These are phyloP conservation scores for Senna tora DNA, from an alignment of 306 rosid genomes.

Conservation along the genomic window DNA sequence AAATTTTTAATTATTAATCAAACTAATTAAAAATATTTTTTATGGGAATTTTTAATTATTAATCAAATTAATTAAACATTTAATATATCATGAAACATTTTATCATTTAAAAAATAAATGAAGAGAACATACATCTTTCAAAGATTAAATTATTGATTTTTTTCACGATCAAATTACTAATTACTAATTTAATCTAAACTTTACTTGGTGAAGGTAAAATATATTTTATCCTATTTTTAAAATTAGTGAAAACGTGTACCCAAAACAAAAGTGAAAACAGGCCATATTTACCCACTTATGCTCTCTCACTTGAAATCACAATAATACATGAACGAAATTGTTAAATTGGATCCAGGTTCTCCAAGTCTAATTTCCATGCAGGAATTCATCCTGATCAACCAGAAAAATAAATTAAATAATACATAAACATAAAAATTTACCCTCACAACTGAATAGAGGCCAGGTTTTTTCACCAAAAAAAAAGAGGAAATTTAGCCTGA, in stretches of 20 bases:
- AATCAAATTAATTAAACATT: too few relatives aligned
- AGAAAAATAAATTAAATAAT: slow-evolving; percentile 7
- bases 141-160: too few relatives aligned
- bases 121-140: too few relatives aligned
- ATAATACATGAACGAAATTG: slow-evolving; percentile 27
- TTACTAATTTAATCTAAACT: too few relatives aligned
- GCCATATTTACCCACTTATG: slow-evolving; percentile 6
- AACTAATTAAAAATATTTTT: too few relatives aligned
- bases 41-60: too few relatives aligned
- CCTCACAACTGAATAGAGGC: background rate
- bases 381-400: slow-evolving; percentile 8
- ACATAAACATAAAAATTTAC: slow-evolving; percentile 36
- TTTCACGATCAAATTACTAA: too few relatives aligned
- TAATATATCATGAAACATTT: too few relatives aligned
- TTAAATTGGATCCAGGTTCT: slow-evolving; percentile 21
- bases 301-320: slow-evolving; percentile 27
- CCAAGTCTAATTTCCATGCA: slow-evolving; percentile 30
- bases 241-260: background rate
- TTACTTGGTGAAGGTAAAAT: background rate
- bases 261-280: too few relatives aligned
- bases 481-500: background rate
- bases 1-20: too few relatives aligned
- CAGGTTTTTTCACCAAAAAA: background rate
- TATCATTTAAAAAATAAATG: too few relatives aligned
- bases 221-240: background rate